These are phyloP conservation scores for Camellia granthamiana DNA, from an alignment of 148 eudicot species.

Conservation along the genomic window DNA sequence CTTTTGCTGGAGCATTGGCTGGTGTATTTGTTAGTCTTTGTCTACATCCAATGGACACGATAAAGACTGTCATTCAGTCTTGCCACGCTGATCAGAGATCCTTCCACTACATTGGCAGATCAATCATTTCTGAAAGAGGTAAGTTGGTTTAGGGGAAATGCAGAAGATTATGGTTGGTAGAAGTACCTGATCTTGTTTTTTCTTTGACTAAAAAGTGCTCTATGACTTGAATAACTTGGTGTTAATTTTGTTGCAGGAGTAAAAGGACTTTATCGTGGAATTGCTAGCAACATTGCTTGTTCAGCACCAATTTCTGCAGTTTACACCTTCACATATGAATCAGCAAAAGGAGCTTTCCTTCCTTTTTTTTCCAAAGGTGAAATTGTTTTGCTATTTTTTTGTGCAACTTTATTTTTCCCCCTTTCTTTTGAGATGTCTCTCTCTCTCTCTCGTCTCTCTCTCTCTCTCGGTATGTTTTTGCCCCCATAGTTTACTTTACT, in stretches of 20 bases:
- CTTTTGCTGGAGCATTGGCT: constrained; percentile 90
- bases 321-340: constrained; percentile 89
- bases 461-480: not conserved
- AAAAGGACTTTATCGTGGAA: constrained; percentile 88
- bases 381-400: constrained; percentile 4
- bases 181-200: not conserved
- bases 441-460: not conserved
- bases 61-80: constrained; percentile 87
- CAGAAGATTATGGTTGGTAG: constrained; percentile 2
- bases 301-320: constrained; percentile 97
- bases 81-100: constrained; percentile 59
- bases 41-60: constrained; percentile 91
- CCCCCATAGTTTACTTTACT: not conserved
- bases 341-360: constrained; percentile 74
- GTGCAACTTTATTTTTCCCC: not conserved
- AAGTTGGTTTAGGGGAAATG: not conserved
- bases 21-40: constrained; percentile 86
- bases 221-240: not conserved
- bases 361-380: constrained; percentile 79
- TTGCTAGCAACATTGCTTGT: constrained; percentile 79
- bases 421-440: not conserved
- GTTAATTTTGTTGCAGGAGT: constrained; percentile 44
- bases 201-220: not conserved
- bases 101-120: constrained; percentile 58
- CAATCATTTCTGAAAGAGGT: constrained; percentile 92